A percentile compares a stretch with the other conserved stretches of the same genome.
These are phyloP conservation scores for Claviceps spartinae DNA, from an alignment of 2,329 filamentous ascomycete genomes.

Conservation along the genomic window DNA sequence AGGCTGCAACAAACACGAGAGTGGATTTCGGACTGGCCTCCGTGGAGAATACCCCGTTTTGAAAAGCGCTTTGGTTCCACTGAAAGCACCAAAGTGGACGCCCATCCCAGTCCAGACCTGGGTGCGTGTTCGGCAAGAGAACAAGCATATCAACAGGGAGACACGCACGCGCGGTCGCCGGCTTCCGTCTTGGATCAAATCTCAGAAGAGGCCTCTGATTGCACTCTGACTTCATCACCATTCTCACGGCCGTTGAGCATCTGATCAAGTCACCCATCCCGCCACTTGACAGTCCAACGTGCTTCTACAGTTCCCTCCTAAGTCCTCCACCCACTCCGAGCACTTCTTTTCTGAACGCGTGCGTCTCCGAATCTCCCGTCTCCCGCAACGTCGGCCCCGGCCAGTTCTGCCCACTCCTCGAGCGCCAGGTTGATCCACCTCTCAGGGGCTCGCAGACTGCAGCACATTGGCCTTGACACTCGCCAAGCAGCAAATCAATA, in stretches of 20 bases:
- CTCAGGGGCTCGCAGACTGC: slow-evolving; percentile 9
- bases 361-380: not conserved
- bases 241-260: not conserved
- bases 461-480: slow-evolving; percentile 11
- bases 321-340: not conserved
- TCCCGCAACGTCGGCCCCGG: slow-evolving; percentile 4
- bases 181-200: not conserved
- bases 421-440: slow-evolving; percentile 2
- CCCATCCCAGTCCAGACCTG: slow-evolving; percentile 1
- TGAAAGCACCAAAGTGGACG: slow-evolving; percentile 2
- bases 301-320: not conserved
- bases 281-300: not conserved
- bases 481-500: slow-evolving; percentile 22
- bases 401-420: slow-evolving; percentile 10
- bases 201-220: not conserved
- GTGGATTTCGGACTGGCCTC: slow-evolving; percentile 2
- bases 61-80: not conserved
- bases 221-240: not conserved
- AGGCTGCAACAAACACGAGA: not conserved
- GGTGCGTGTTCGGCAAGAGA: not conserved
- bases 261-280: not conserved
- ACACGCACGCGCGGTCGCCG: not conserved
- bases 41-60: not conserved
- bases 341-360: not conserved
- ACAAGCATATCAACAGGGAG: not conserved